phyloP scores from a whole-genome alignment of 1,139 yeast genomes.

The Candida dubliniensis region DNA sequence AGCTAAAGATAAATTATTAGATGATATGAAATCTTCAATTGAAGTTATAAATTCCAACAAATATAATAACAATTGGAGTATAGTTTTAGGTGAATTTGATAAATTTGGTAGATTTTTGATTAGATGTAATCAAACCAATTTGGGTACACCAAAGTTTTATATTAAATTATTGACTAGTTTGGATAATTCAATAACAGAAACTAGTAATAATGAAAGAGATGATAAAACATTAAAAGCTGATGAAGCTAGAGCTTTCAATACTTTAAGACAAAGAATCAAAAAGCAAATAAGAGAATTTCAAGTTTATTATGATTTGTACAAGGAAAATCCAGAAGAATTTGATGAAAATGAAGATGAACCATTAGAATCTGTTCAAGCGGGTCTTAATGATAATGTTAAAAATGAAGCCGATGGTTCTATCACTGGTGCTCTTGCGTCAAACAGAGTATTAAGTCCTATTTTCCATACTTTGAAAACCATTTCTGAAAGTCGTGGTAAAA shows the following conservation, averaged over 20 bases:
- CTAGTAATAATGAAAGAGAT: conserved; percentile 56
- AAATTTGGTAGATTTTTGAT: conserved; percentile 65
- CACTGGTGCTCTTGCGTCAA: conserved; percentile 18
- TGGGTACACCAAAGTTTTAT: conserved; percentile 69
- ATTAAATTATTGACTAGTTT: conserved; percentile 69
- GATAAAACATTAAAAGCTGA: conserved; percentile 79
- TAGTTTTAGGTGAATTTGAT: conserved; percentile 76
- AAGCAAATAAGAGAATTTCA: conserved; percentile 73
- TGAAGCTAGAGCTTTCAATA: conserved; percentile 84
- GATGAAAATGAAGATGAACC: conserved; percentile 57
- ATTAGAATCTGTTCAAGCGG: conserved; percentile 27
- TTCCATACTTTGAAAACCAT: conserved; percentile 75
- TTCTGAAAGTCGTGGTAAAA: conserved; percentile 92
- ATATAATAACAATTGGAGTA: conserved; percentile 78
- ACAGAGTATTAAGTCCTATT: conserved; percentile 46
- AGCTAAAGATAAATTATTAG: conserved; percentile 88
- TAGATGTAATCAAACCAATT: conserved; percentile 73
- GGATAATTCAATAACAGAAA: conserved; percentile 65
- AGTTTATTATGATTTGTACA: conserved; percentile 57
- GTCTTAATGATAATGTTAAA: conserved; percentile 12
- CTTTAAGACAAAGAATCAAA: conserved; percentile 84
- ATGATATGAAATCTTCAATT: conserved; percentile 73
- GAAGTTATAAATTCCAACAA: conserved; percentile 71
- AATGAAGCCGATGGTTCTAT: conserved; percentile 20
- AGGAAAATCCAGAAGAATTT: conserved; percentile 71